These are phyloP conservation scores for Xylariomycetidae sp. DNA, from an alignment of 2,329 filamentous ascomycete species.

Conservation along the genomic window DNA sequence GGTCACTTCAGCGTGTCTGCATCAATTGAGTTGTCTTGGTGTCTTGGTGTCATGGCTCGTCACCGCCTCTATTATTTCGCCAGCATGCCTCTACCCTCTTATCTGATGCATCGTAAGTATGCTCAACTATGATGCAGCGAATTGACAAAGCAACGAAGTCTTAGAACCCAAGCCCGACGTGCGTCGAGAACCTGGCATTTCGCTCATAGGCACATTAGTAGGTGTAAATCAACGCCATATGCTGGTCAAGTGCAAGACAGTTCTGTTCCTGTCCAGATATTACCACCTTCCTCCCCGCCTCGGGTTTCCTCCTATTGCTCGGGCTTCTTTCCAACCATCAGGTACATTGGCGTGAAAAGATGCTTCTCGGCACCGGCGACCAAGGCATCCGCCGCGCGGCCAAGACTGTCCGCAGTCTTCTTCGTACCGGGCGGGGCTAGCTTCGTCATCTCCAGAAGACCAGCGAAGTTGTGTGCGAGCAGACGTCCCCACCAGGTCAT, in stretches of 20 bases:
- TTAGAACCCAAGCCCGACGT: too few species aligned
- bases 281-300: conserved; percentile 9
- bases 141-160: neutral
- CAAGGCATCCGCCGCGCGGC: conserved; percentile 72
- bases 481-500: conserved; percentile 83
- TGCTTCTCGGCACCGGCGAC: conserved; percentile 82
- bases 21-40: too few species aligned
- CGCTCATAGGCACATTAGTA: too few species aligned
- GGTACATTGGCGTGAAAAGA: conserved; percentile 98
- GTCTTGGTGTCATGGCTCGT: too few species aligned
- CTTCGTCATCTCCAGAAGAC: conserved; percentile 65
- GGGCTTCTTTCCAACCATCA: conserved; percentile 92
- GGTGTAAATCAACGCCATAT: too few species aligned
- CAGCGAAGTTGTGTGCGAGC: conserved; percentile 70
- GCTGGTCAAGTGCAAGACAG: too few species aligned
- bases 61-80: too few species aligned
- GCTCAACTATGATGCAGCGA: conserved; percentile 1
- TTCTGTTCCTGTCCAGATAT: conserved; percentile 1
- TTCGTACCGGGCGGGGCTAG: conserved; percentile 78
- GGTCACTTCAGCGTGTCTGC: too few species aligned
- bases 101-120: conserved; percentile 1
- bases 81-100: too few species aligned
- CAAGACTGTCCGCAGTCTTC: conserved; percentile 91
- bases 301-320: conserved; percentile 24
- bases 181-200: too few species aligned